Conservation (phyloP, 2,329 filamentous ascomycete species). For the Macrophomina phaseolina region DNA sequence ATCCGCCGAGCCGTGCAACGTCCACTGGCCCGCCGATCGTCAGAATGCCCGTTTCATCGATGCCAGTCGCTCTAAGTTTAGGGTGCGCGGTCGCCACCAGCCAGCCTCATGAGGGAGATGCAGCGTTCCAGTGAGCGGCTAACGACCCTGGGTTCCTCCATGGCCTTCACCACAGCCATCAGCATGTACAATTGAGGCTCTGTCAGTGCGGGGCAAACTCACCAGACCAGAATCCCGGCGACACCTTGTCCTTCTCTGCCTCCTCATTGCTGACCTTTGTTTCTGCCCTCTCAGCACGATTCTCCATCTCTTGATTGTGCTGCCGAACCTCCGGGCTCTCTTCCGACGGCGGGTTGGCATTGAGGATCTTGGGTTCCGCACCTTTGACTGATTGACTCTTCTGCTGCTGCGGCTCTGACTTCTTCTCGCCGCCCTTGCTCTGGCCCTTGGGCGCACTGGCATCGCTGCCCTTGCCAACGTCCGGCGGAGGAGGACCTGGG, state of each 20-base stretch:
- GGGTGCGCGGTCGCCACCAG: neutral
- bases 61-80: neutral
- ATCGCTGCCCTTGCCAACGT: conserved; percentile 45
- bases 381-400: conserved; percentile 37
- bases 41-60: neutral
- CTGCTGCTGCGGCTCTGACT: conserved; percentile 29
- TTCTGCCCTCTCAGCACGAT: conserved; percentile 49
- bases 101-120: neutral
- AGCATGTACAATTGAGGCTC: conserved; percentile 4
- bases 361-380: conserved; percentile 52
- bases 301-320: conserved; percentile 53
- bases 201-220: conserved; percentile 28
- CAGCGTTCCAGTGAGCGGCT: conserved; percentile 11
- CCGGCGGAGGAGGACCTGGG: conserved; percentile 51
- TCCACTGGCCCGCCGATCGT: neutral
- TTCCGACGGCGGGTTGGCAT: conserved; percentile 36
- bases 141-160: conserved; percentile 37
- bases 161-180: conserved; percentile 31
- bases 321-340: conserved; percentile 44
- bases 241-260: conserved; percentile 48
- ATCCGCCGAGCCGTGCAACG: neutral
- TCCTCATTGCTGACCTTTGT: conserved; percentile 46
- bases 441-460: conserved; percentile 33
- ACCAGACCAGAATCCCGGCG: conserved; percentile 48
- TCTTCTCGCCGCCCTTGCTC: conserved; percentile 12